Conservation (phyloP, 192 early-diverging fungal genomes). For the Podila epicladia region DNA sequence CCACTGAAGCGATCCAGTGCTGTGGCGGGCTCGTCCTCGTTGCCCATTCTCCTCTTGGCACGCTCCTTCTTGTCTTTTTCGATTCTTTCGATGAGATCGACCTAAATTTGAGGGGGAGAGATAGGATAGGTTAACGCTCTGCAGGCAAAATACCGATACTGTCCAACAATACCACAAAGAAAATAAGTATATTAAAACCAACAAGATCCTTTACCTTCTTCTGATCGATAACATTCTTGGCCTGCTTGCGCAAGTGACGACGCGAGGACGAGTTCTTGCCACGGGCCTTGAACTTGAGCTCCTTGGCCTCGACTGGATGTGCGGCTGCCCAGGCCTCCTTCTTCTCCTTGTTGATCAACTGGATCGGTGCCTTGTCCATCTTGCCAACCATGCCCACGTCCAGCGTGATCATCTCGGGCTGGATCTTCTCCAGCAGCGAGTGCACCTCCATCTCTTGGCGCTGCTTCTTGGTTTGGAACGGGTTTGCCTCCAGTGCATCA, state of each 20-base stretch:
- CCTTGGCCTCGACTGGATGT: slow-evolving; percentile 55
- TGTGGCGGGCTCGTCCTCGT: slow-evolving; percentile 60
- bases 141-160: too few relatives aligned
- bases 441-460: slow-evolving; percentile 91
- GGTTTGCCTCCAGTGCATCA: slow-evolving; percentile 92
- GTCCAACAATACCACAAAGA: not conserved
- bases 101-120: slow-evolving; percentile 15
- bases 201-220: slow-evolving; percentile 57
- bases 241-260: slow-evolving; percentile 81
- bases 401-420: slow-evolving; percentile 92
- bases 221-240: slow-evolving; percentile 85
- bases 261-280: slow-evolving; percentile 82
- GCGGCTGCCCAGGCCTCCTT: slow-evolving; percentile 66
- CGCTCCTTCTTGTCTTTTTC: slow-evolving; percentile 67
- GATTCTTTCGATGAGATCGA: slow-evolving; percentile 57
- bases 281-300: slow-evolving; percentile 67
- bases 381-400: slow-evolving; percentile 85
- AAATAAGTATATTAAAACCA: not conserved
- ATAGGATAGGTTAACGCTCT: not conserved
- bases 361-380: slow-evolving; percentile 72
- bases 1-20: slow-evolving; percentile 72
- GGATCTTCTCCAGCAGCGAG: slow-evolving; percentile 89
- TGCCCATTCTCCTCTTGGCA: slow-evolving; percentile 57
- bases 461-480: slow-evolving; percentile 90
- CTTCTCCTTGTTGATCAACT: slow-evolving; percentile 67